Base-by-base conservation (phyloP, 257 asterid species). In the Nemophila menziesii region DNA sequence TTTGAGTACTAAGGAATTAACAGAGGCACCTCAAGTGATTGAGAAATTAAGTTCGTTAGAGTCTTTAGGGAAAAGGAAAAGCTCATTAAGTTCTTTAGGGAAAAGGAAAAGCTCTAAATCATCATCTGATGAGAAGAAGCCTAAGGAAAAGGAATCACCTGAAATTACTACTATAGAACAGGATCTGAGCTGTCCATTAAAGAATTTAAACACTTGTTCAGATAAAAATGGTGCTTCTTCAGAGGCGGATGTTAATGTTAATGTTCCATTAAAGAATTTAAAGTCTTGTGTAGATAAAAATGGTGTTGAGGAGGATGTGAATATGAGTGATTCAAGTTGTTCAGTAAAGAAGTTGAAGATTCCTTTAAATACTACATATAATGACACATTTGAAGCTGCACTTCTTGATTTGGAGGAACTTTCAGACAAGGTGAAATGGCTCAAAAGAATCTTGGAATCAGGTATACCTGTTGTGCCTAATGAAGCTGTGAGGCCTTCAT, bases 391-490 rank as follows among this genome's bases (percentile, higher is more conserved):
- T 10, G 69, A 69, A 46, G 66, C 63, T 27, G 59, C 57, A 10
- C 11, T 69, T 33, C 5, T 56, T 46, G 63, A 56, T 39, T 48
- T 69, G 44, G 69, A 52, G 46, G 63, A 60, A 53, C 42, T 64
- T 5, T 40, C 19, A 3, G 56, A 27, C 45, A 69, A 64, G 54
- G 24, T 64, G 40, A 56, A 33, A 39, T 56, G 68, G 72, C 56
- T 64, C 21, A 59, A 48, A 40, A 33, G 48, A 16, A 26, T 60
- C 16, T 4, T 64, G 14, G 44, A 24, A 49, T 44, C 33, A 2
- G 49, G 57, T 15, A 22, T 0, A 16, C 59, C 55, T 39, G 2
- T 34, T 45, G 39, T 54, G 5, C 3, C 42, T 0, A 7, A 60
- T 9, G 17, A 48, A 20, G 47, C 42, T 33, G 26, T 16, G 10